phyloP scores from a whole-genome alignment of 1,284 basidiomycete species.

The Anthracocystis panici-leucophaei region DNA sequence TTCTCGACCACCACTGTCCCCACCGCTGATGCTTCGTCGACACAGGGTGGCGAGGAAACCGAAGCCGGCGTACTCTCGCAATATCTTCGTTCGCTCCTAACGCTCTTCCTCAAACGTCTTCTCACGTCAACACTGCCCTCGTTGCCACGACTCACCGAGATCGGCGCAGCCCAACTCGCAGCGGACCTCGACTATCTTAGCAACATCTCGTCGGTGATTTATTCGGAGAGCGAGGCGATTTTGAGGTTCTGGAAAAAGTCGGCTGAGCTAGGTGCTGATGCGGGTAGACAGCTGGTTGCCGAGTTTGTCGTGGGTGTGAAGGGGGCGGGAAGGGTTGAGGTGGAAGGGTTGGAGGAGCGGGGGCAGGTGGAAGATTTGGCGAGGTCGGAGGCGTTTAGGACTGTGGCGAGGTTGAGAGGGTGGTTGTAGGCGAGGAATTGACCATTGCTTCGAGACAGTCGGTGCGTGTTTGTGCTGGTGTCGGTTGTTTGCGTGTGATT shows the following conservation, averaged over 20 bases:
- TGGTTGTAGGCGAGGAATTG: slow-evolving; percentile 22
- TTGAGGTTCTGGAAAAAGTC: slow-evolving; percentile 36
- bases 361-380: slow-evolving; percentile 11
- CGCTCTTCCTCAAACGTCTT: slow-evolving; percentile 74
- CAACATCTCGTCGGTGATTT: slow-evolving; percentile 89
- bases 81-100: slow-evolving; percentile 80
- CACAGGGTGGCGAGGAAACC: slow-evolving; percentile 47
- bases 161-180: slow-evolving; percentile 84
- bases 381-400: slow-evolving; percentile 30
- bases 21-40: slow-evolving; percentile 29
- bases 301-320: slow-evolving; percentile 14
- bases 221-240: slow-evolving; percentile 20
- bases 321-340: neutral
- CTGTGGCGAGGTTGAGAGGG: slow-evolving; percentile 30
- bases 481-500: neutral
- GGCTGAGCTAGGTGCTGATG: slow-evolving; percentile 19
- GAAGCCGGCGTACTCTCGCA: slow-evolving; percentile 76
- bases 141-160: slow-evolving; percentile 73
- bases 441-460: neutral
- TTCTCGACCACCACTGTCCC: slow-evolving; percentile 57
- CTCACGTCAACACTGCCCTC: slow-evolving; percentile 71
- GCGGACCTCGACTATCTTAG: slow-evolving; percentile 88
- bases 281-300: slow-evolving; percentile 14
- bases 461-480: neutral
- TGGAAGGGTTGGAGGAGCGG: slow-evolving; percentile 18